Evolutionary conservation across 345 rosid species (phyloP), one percentile per base, ranked within the genome.

Genomic region (Passiflora organensis): DNA sequence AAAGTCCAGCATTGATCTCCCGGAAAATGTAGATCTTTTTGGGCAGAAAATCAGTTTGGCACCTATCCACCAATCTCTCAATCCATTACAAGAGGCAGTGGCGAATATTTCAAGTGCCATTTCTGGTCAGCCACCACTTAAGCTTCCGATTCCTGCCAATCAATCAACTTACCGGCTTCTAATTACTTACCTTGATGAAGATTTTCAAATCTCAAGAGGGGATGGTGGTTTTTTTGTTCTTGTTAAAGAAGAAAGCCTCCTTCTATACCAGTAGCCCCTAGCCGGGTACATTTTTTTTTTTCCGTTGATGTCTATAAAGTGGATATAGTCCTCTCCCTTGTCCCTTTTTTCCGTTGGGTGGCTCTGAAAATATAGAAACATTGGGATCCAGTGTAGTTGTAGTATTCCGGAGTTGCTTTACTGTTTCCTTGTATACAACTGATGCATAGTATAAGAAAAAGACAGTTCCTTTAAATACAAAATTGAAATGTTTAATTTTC

Each of bases 211-310:
- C 62, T 88, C 96, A 19, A 84, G 95, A 65, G 98, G 98, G 13
- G 98, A 91, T 10, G 96, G 98, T 24, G 98, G 98, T 45, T 86
- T 91, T 39, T 91, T 91, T 53, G 85, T 91, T 70, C 98, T 91
- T 54, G 95, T 66, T 14, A 86, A 78, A 64, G 87, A 82, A 75
- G 96, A 95, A 36, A 82, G 95, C 67, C 80, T 95, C 75, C 89
- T 91, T 66, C 83, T 93, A 53, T 70, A 73, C 38, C 76, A 65
- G 76, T 73, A 71, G 60, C 71, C 73, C 65, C 74, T 72, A 69
- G 57, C 68, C 51, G 47, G 72, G 64, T 59, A 51, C 38, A 43
- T 45, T 48, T 19, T 43, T 48, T 23, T 13, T 20, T 25, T 36
- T n/a, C n/a, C n/a, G n/a, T n/a, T n/a, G n/a, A n/a, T n/a, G n/a